Evolutionary conservation across 305 asterid genomes (phyloP), one percentile per base, ranked within the genome.

Genomic region (Rubia occidens): DNA sequence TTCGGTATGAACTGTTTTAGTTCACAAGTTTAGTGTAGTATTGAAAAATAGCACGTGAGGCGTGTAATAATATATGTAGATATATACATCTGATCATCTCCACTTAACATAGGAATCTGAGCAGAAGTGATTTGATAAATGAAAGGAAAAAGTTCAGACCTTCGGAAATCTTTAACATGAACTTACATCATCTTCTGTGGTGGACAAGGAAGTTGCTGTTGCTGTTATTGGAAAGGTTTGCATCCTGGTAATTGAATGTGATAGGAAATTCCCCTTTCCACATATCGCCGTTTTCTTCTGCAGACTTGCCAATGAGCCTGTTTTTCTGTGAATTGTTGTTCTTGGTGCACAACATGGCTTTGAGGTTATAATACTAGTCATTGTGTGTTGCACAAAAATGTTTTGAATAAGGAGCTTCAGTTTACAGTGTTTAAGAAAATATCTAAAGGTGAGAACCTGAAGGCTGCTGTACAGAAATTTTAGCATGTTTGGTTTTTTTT

Each of bases 151-250:
- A 11, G 13, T 45, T 2, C 3, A 11, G 11, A 11, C n/a, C 2
- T 26, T 6, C 7, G 13, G 15, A 47, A 13, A 26, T 47, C 56
- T 24, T 32, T 45, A 2, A n/a, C 61, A 15, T 51, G n/a, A 1
- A 49, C 53, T 74, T 62, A 68, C 70, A 68, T 53, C 43, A 8
- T 58, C 37, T 67, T 69, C 66, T 62, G 20, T 61, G 18, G 42
- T 49, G 10, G 61, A 51, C 26, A 63, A 29, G n/a, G 8, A 35
- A 26, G 61, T 45, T 2, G 76, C 66, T 69, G 68, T 21, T 29
- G 84, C 86, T 42, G 68, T 37, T 29, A 82, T 85, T 42, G n/a
- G 89, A 76, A 79, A 74, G 29, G 44, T 53, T 65, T 44, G 66
- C 53, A 17, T 51, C 68, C 47, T 66, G 55, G 56, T 66, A 8